Conservation (phyloP, 2,329 filamentous ascomycete genomes). For the Dothistroma pini region DNA sequence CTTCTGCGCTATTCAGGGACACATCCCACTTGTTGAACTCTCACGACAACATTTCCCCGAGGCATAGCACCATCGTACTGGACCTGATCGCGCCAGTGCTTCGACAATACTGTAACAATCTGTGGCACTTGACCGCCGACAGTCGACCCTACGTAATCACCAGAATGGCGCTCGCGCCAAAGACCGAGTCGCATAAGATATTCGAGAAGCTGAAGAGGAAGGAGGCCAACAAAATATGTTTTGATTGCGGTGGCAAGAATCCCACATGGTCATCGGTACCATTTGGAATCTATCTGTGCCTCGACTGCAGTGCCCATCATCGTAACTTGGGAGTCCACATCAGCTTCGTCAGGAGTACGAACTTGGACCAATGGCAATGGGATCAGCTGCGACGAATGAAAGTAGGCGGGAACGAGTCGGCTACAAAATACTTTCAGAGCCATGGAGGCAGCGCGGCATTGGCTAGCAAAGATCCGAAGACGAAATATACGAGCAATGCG, state of each 20-base stretch:
- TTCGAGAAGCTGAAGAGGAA: slow-evolving; percentile 97
- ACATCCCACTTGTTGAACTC: neutral
- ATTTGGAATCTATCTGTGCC: slow-evolving; percentile 94
- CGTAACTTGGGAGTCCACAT: slow-evolving; percentile 98
- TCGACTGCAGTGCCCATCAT: slow-evolving; percentile 96
- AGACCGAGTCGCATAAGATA: slow-evolving; percentile 93
- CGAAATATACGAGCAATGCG: slow-evolving; percentile 91
- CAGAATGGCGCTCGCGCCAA: slow-evolving; percentile 66
- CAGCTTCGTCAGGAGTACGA: slow-evolving; percentile 97
- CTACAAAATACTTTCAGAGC: slow-evolving; percentile 96
- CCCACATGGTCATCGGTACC: slow-evolving; percentile 92
- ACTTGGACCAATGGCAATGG: slow-evolving; percentile 99
- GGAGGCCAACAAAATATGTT: slow-evolving; percentile 97
- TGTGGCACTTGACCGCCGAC: neutral
- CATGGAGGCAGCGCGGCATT: slow-evolving; percentile 92
- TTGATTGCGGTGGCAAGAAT: slow-evolving; percentile 96
- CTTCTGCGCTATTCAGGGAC: neutral
- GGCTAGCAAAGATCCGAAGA: slow-evolving; percentile 93
- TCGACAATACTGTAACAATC: neutral
- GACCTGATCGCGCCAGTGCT: neutral
- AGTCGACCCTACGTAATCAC: neutral
- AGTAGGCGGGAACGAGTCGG: slow-evolving; percentile 95
- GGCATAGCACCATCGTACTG: neutral
- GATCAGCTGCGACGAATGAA: slow-evolving; percentile 97
- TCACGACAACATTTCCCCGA: neutral